A percentile compares a stretch with the other conserved stretches of the same genome.
Evolutionary conservation across 768 basidiomycete species (phyloP).

Genomic region (Mycena olivaceomarginata): DNA sequence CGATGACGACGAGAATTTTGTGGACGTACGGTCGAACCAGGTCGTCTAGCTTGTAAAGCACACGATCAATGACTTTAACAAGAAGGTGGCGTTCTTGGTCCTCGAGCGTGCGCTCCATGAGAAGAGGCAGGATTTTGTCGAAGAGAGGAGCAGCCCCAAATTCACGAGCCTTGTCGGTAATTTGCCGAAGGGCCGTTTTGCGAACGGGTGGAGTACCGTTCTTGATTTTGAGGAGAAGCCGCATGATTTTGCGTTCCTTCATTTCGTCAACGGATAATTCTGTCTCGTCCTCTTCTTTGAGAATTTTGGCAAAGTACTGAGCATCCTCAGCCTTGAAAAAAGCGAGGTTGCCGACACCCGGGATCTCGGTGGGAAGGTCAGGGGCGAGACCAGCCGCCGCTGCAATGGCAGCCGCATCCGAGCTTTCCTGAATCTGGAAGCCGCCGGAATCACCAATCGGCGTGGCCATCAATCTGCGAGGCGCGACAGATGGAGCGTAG

Average conservation of each 20-base stretch:
- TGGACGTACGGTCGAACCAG: conserved; percentile 99
- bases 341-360: conserved; percentile 96
- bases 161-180: conserved; percentile 99
- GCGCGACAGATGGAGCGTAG: conserved; percentile 87
- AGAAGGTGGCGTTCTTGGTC: conserved; percentile 98
- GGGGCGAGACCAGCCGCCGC: conserved; percentile 95
- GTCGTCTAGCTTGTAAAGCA: conserved; percentile 99
- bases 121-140: conserved; percentile 97
- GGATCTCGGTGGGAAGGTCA: conserved; percentile 97
- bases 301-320: conserved; percentile 97
- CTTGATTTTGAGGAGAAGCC: conserved; percentile 97
- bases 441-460: conserved; percentile 80
- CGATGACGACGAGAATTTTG: conserved; percentile 99
- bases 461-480: conserved; percentile 77
- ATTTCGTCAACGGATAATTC: conserved; percentile 96
- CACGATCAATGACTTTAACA: conserved; percentile 99
- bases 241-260: conserved; percentile 99
- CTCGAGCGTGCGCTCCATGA: conserved; percentile 98
- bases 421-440: conserved; percentile 97
- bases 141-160: conserved; percentile 99
- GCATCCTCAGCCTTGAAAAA: conserved; percentile 99
- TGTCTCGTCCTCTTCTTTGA: conserved; percentile 96
- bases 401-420: conserved; percentile 90
- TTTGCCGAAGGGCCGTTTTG: conserved; percentile 97
- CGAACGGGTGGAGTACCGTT: conserved; percentile 99